A percentile compares a stretch with the other conserved stretches of the same genome.
Conservation (phyloP, 164 flowering plant species). For the Stephania japonica region DNA sequence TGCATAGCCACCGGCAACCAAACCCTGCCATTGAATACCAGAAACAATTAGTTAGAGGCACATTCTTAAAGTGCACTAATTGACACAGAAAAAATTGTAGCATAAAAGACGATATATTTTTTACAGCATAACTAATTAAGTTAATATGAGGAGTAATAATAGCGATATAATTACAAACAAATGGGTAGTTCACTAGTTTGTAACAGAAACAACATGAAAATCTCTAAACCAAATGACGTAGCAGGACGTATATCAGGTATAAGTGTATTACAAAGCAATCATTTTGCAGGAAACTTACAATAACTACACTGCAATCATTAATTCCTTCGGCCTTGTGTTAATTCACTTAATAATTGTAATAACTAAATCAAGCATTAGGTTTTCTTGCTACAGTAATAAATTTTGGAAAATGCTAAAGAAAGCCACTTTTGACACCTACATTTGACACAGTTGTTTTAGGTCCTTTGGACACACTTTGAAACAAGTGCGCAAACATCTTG, state of each 20-base stretch:
- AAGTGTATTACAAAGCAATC: background rate
- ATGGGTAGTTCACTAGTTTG: too few species aligned
- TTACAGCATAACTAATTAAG: background rate
- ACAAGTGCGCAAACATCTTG: too few species aligned
- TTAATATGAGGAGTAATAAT: background rate
- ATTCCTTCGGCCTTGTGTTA: background rate
- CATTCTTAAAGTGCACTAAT: background rate
- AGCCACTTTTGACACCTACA: too few species aligned
- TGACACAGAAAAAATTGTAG: background rate
- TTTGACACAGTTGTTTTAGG: too few species aligned
- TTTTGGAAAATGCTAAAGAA: background rate
- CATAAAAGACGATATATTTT: background rate
- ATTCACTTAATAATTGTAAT: background rate
- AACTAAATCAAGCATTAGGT: background rate
- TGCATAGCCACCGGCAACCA: constrained; percentile 54
- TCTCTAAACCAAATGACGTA: too few species aligned
- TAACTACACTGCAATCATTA: too few species aligned
- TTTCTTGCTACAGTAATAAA: background rate
- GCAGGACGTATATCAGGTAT: too few species aligned
- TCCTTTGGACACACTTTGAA: too few species aligned
- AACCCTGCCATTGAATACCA: constrained; percentile 50
- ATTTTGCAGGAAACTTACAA: background rate
- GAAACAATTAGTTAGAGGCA: constrained; percentile 13
- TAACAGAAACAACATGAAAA: too few species aligned
- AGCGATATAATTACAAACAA: too few species aligned